A percentile compares a stretch with the other conserved stretches of the same genome.
phyloP scores from a whole-genome alignment of 2,329 filamentous ascomycete species.

The Delphinella strobiligena region DNA sequence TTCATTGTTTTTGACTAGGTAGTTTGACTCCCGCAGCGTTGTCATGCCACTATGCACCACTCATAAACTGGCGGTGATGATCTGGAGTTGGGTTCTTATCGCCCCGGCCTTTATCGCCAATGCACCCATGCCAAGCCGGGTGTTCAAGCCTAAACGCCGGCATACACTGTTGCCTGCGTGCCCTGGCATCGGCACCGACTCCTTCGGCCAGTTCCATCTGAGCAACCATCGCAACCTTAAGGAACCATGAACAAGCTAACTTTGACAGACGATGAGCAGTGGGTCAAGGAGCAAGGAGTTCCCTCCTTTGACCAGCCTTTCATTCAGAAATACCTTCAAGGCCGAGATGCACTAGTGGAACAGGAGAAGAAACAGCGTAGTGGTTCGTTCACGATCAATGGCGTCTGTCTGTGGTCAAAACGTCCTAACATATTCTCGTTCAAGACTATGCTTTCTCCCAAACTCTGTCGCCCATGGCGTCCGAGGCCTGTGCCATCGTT shows the following conservation, averaged over 20 bases:
- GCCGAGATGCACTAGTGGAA: conserved; percentile 61
- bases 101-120: no score
- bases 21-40: no score
- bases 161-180: no score
- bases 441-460: conserved; percentile 59
- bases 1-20: no score
- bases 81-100: no score
- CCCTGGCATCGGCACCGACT: no score
- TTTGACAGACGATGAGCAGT: conserved; percentile 22
- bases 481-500: conserved; percentile 68
- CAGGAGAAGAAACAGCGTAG: conserved; percentile 76
- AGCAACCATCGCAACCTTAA: no score
- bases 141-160: no score
- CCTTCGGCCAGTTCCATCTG: no score
- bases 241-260: conserved; percentile 5
- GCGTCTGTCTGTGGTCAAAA: background rate
- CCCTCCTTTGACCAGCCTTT: conserved; percentile 53
- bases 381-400: conserved; percentile 40
- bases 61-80: no score
- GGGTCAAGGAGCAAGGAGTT: conserved; percentile 29
- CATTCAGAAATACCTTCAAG: conserved; percentile 68
- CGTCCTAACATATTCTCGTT: conserved; percentile 1
- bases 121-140: no score
- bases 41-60: no score
- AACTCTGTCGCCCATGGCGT: conserved; percentile 66